These are phyloP conservation scores for Penicillium angulare DNA, from an alignment of 495 filamentous ascomycete species.

Conservation along the genomic window DNA sequence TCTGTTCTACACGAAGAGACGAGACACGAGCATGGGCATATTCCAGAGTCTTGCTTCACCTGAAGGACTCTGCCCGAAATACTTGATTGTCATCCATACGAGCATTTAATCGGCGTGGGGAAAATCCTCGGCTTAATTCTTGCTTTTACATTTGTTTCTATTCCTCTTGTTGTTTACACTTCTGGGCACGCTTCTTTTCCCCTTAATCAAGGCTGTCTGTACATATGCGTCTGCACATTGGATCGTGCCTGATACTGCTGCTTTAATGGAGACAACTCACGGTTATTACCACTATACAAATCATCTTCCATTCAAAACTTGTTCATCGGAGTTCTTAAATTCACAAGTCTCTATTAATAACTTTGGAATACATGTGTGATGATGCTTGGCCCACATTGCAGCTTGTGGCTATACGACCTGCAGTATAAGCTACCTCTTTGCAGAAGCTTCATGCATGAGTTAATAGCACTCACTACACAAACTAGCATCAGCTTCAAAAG, in stretches of 20 bases:
- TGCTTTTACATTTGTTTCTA: slow-evolving; percentile 10
- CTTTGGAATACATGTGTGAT: too few relatives aligned
- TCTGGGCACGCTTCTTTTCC: background rate
- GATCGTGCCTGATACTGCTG: background rate
- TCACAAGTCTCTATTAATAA: too few relatives aligned
- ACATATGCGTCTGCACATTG: slow-evolving; percentile 17
- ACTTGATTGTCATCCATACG: slow-evolving; percentile 20
- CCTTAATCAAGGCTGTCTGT: slow-evolving; percentile 13
- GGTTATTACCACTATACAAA: too few relatives aligned
- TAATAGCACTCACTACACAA: too few relatives aligned
- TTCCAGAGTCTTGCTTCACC: background rate
- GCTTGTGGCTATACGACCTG: too few relatives aligned
- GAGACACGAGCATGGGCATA: slow-evolving; percentile 28
- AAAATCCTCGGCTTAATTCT: slow-evolving; percentile 18
- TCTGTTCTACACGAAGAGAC: slow-evolving; percentile 28
- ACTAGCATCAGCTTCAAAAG: too few relatives aligned
- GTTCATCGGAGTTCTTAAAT: too few relatives aligned
- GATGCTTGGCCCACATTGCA: too few relatives aligned
- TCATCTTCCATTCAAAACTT: too few relatives aligned
- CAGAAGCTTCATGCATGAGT: too few relatives aligned
- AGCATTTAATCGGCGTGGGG: slow-evolving; percentile 32
- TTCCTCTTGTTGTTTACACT: background rate
- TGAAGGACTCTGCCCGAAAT: background rate
- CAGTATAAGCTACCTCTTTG: too few relatives aligned
- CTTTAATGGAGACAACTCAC: background rate